A percentile compares a stretch with the other conserved stretches of the same genome.
Conservation (phyloP, 768 basidiomycete genomes). For the Lactarius hengduanensis region DNA sequence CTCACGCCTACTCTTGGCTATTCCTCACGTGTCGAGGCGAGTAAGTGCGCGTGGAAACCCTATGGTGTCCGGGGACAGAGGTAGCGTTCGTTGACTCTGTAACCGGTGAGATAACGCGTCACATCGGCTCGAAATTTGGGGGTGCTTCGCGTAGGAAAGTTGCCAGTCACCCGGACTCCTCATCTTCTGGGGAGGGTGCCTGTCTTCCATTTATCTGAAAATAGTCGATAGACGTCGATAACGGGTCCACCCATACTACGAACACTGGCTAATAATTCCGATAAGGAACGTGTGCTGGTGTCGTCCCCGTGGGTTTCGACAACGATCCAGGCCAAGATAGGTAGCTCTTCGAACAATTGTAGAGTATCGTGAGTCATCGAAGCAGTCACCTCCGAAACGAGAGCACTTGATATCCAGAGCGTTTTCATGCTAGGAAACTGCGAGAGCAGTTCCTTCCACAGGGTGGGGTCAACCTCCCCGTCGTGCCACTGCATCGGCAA, state of each 20-base stretch:
- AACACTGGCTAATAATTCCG: not conserved
- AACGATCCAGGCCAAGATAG: slow-evolving; percentile 6
- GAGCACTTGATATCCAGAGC: slow-evolving; percentile 12
- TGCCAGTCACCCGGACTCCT: not conserved
- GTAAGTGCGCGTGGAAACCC: not conserved
- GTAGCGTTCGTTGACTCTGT: not conserved
- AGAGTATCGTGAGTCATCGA: not conserved
- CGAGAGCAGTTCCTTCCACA: not conserved
- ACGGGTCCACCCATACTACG: not conserved
- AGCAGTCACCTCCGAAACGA: not conserved
- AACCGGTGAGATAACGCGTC: not conserved
- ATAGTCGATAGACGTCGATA: slow-evolving; percentile 6
- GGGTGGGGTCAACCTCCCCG: not conserved
- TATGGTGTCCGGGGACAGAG: not conserved
- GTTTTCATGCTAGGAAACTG: slow-evolving; percentile 6
- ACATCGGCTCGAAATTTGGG: not conserved
- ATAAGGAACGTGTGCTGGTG: not conserved
- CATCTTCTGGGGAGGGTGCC: not conserved
- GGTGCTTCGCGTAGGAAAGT: not conserved
- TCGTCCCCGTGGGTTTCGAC: not conserved
- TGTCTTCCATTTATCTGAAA: slow-evolving; percentile 7
- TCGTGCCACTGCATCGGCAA: not conserved
- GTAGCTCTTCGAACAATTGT: not conserved
- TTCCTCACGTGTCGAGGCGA: too few species aligned
- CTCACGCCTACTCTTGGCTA: not conserved